Percentiles rank a stretch among this genome's conserved stretches.
Evolutionary conservation across 208 protist genomes (phyloP).

Genomic region (Entamoeba dispar): DNA sequence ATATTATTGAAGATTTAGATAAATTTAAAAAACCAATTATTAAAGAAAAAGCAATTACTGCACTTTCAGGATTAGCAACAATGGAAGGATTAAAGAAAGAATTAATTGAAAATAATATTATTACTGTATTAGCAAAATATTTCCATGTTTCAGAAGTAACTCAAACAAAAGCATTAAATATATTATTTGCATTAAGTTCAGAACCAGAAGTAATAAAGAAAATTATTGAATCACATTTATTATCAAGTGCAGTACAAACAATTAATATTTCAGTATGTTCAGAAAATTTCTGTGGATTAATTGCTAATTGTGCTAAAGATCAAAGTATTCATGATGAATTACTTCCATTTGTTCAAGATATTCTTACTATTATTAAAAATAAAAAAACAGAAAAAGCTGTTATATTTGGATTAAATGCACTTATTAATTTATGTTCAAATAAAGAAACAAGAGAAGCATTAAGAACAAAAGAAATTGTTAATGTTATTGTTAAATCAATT

Average conservation of each 20-base stretch:
- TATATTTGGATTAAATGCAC: background rate
- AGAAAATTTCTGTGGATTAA: background rate
- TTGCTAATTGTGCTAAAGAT: background rate
- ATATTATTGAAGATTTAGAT: background rate
- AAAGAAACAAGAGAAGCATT: background rate
- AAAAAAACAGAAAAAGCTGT: background rate
- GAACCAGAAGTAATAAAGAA: background rate
- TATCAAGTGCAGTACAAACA: background rate
- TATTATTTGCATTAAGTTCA: background rate
- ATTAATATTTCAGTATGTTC: background rate
- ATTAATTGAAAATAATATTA: background rate
- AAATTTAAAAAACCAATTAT: background rate
- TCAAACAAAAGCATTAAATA: background rate
- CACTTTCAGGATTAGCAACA: background rate
- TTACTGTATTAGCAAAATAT: background rate
- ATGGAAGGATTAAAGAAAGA: background rate
- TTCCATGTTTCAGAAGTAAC: background rate
- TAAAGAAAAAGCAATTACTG: background rate
- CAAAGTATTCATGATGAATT: background rate
- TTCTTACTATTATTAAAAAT: background rate
- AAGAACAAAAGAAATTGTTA: background rate
- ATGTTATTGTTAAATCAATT: background rate
- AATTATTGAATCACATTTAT: background rate
- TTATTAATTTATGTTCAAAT: background rate
- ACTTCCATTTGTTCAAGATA: background rate